phyloP scores from a whole-genome alignment of 768 basidiomycete species.

The Boletus reticuloceps region DNA sequence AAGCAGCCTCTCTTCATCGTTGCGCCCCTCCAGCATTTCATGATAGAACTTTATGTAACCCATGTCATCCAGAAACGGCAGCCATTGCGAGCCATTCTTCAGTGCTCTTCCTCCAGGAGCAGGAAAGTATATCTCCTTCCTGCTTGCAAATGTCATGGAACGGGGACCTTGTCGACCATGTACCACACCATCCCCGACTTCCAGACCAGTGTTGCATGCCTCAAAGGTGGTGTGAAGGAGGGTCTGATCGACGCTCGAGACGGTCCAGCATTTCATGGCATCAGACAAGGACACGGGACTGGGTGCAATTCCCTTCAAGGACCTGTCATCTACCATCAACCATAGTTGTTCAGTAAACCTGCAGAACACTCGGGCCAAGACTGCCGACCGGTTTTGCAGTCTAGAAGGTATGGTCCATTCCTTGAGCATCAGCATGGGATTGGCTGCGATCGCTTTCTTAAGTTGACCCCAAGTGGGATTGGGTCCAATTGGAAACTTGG shows the following conservation, averaged over 20 bases:
- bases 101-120: no score
- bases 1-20: not conserved
- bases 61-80: not conserved
- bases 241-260: not conserved
- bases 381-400: not conserved
- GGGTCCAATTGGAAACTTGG: not conserved
- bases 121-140: slow-evolving; percentile 3
- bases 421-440: slow-evolving; percentile 2
- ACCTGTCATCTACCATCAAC: not conserved
- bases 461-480: slow-evolving; percentile 2
- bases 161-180: slow-evolving; percentile 1
- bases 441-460: not conserved
- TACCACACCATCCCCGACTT: not conserved
- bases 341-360: not conserved
- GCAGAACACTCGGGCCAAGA: not conserved
- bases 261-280: slow-evolving; percentile 10
- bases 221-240: not conserved
- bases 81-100: not conserved
- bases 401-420: not conserved
- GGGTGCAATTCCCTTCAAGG: slow-evolving; percentile 1
- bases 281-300: not conserved
- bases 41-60: not conserved
- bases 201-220: slow-evolving; percentile 3
- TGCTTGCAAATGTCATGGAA: not conserved
- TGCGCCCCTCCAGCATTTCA: not conserved